Evolutionary conservation across 257 asterid genomes (phyloP), one percentile per base, ranked within the genome.

Genomic region (Solanum verrucosum): DNA sequence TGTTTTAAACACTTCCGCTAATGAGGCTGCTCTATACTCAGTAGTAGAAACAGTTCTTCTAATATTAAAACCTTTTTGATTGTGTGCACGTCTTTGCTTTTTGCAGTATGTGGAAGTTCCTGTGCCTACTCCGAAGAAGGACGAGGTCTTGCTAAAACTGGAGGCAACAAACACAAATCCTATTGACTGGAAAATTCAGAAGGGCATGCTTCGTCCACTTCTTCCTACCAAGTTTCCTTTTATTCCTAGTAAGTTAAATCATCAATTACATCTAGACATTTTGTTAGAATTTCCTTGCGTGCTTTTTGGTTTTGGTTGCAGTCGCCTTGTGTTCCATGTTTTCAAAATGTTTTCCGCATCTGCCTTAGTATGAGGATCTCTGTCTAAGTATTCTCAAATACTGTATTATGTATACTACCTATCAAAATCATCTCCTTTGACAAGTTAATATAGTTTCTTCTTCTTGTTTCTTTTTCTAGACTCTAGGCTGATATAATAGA

Each of bases 81-180:
- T 42, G 59, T 42, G 33, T 78, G 37, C 56, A 11, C 9, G 4
- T 78, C 34, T 59, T 84, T 84, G 40, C 70, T 71, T 87, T 18
- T 87, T 90, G 89, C 92, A 96, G 99, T 96, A 94, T 84, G 96
- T 91, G 33, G 92, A 94, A 89, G 91, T 93, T 88, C 93, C 95
- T 35, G 85, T 95, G 67, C 98, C 96, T 37, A 86, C 87, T 42
- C 93, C 95, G 2, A 83, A 81, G 27, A 94, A 93, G 52, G 96
- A 91, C 40, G 98, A 95, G 90, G 89, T 95, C 38, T 84, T 96
- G 91, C 88, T 96, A 42, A 96, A 93, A 87, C 31, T 96, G 91
- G 97, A 95, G 87, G 98, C 98, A 3, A 84, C 90, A 37, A 93
- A 95, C 90, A 65, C 93, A 68, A 96, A 94, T 87, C 96, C 96